Evolutionary conservation across 208 protist species (phyloP).

Genomic region (Wallacemonas sp.): DNA sequence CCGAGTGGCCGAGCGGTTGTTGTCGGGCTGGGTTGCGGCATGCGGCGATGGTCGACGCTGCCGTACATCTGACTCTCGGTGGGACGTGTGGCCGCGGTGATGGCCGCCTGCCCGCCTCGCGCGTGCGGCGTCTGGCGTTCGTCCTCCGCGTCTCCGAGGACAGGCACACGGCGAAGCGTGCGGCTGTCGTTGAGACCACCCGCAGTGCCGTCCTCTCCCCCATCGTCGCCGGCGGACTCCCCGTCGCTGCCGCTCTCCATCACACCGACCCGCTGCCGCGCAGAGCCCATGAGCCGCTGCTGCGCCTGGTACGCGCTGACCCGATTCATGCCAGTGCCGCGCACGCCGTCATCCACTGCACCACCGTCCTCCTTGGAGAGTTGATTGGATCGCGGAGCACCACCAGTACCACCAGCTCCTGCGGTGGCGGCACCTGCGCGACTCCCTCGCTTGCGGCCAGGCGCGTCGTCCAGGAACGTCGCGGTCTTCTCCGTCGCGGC

Average conservation of each 20-base stretch:
- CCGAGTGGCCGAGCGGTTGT: no score
- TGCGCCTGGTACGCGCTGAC: constrained; percentile 31
- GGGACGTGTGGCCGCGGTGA: no score
- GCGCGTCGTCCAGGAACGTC: constrained; percentile 11
- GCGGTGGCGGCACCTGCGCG: background rate
- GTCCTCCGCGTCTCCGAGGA: background rate
- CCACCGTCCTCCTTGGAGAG: constrained; percentile 12
- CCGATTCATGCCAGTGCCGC: constrained; percentile 31
- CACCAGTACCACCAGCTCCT: background rate
- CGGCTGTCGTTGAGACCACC: background rate
- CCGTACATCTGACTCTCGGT: no score
- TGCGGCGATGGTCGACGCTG: no score
- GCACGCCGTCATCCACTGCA: background rate
- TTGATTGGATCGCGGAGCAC: no score
- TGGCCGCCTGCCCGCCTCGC: no score
- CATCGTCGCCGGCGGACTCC: background rate
- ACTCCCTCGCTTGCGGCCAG: background rate
- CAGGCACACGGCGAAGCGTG: background rate
- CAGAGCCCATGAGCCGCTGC: constrained; percentile 1
- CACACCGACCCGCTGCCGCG: background rate
- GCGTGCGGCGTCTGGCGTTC: background rate
- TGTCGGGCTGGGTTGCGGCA: no score
- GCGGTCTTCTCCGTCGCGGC: constrained; percentile 16
- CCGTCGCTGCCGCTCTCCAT: background rate
- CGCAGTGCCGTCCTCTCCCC: background rate